Conservation (phyloP, 371 early-diverging fungal species). For the Mucor piriformis region DNA sequence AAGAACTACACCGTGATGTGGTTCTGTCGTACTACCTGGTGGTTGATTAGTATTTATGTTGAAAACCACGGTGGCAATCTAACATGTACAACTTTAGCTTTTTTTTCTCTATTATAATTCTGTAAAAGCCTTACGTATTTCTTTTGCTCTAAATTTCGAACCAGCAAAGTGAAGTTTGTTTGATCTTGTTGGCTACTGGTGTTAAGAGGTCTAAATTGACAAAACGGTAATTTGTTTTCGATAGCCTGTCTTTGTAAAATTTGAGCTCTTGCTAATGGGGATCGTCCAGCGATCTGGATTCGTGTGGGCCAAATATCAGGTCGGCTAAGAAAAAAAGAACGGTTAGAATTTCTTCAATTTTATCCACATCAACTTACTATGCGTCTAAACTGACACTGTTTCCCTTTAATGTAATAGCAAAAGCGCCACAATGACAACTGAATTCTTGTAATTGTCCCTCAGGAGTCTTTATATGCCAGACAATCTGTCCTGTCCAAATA, state of each 20-base stretch:
- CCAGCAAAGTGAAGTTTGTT: constrained; percentile 47
- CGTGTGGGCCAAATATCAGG: constrained; percentile 58
- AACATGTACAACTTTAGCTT: neutral
- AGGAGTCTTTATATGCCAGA: constrained; percentile 54
- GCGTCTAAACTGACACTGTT: constrained; percentile 45
- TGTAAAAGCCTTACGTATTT: constrained; percentile 45
- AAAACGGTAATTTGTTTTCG: constrained; percentile 53
- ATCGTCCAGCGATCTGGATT: constrained; percentile 51
- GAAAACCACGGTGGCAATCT: constrained; percentile 52
- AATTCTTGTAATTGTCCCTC: constrained; percentile 48
- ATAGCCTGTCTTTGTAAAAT: constrained; percentile 50
- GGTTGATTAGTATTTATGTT: constrained; percentile 32
- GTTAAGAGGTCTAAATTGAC: constrained; percentile 53
- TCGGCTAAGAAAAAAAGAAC: constrained; percentile 17
- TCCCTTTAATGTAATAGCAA: constrained; percentile 47
- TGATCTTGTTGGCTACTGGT: constrained; percentile 51
- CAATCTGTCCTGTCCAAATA: constrained; percentile 61
- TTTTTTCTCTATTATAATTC: neutral
- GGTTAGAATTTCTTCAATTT: neutral
- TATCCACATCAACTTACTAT: constrained; percentile 46
- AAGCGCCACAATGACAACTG: constrained; percentile 53
- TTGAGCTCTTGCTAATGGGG: constrained; percentile 47
- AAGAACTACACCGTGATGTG: constrained; percentile 51
- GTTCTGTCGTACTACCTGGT: constrained; percentile 21
- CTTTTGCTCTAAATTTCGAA: constrained; percentile 55